These are phyloP conservation scores for Gossypium davidsonii DNA, from an alignment of 441 rosid genomes.

Conservation along the genomic window DNA sequence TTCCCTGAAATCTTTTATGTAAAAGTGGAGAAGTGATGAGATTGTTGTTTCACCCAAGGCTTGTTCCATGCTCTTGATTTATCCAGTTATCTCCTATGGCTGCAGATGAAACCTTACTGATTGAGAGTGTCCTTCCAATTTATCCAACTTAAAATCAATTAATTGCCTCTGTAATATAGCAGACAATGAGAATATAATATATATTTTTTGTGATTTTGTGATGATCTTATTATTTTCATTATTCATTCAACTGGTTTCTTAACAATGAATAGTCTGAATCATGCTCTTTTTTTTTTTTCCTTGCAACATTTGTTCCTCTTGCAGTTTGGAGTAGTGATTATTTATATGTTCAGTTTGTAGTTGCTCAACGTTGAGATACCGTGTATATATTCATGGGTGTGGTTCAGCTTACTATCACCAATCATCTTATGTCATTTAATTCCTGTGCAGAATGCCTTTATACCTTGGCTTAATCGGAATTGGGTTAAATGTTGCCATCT, in stretches of 20 bases:
- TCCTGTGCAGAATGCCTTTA: slow-evolving; percentile 65
- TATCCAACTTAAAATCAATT: background rate
- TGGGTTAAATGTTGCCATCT: slow-evolving; percentile 56
- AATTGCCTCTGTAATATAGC: background rate
- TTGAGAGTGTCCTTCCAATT: background rate
- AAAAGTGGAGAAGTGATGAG: background rate
- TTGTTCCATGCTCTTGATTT: background rate
- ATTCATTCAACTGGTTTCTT: background rate
- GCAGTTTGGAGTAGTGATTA: background rate
- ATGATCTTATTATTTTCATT: background rate
- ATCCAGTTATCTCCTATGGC: background rate
- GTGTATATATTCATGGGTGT: background rate
- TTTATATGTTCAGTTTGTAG: background rate
- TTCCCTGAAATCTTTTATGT: background rate
- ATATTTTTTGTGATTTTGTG: background rate
- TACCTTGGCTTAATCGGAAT: slow-evolving; percentile 72
- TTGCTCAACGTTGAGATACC: slow-evolving; percentile 8
- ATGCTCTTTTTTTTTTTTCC: background rate
- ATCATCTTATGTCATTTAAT: slow-evolving; percentile 8
- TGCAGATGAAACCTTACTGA: background rate
- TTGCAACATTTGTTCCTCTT: background rate
- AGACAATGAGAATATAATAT: background rate
- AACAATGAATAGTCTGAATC: background rate
- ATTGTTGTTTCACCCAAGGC: background rate
- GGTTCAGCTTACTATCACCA: slow-evolving; percentile 11